Base-by-base conservation (phyloP, 805 yeast species). In the Sugiyamaella lignohabitans region DNA sequence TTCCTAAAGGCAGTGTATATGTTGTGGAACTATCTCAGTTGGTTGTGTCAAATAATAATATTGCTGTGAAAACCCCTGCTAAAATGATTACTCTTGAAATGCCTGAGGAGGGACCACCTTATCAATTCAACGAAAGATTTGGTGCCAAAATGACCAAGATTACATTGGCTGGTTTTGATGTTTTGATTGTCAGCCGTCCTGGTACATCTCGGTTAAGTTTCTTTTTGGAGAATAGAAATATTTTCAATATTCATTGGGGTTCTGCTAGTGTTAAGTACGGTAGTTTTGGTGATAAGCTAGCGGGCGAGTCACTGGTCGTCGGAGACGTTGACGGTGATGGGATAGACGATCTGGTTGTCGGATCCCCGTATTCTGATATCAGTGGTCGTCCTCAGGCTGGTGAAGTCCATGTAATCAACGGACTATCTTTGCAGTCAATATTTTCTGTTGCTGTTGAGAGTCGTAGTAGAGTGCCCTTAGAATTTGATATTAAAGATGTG, bases 151-250 rank as follows among this genome's bases (percentile, higher is more conserved):
- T 76, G 37, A 60, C 63, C 0, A 53, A 53, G 1, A 62, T 70
- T 50, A 55, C 48, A 23, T 32, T 42, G 18, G 22, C 66, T 0
- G 66, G 59, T 3, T 30, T 56, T 1, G 66, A 71, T 6, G 66
- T 68, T 42, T 58, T 79, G 5, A 68, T 73, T 0, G 68, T 77
- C 3, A 59, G 78, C 0, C 71, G 74, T 44, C 84, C 85, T 0
- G 84, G 85, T 0, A 36, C 58, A 0, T 75, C 80, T 3, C 50
- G 56, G 1, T 42, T 80, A 1, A 67, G 69, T 40, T 47, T 78
- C 4, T 75, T 62, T 49, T 53, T 56, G 11, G 53, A 57, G 22
- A 49, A 53, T 2, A 51, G 36, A n/a, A 58, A 49, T 21, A 32
- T 60, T 32, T 53, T 65, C 16, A 65, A 56, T 1, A 61, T 66